Conservation (phyloP, 345 rosid species). For the Moringa oleifera region DNA sequence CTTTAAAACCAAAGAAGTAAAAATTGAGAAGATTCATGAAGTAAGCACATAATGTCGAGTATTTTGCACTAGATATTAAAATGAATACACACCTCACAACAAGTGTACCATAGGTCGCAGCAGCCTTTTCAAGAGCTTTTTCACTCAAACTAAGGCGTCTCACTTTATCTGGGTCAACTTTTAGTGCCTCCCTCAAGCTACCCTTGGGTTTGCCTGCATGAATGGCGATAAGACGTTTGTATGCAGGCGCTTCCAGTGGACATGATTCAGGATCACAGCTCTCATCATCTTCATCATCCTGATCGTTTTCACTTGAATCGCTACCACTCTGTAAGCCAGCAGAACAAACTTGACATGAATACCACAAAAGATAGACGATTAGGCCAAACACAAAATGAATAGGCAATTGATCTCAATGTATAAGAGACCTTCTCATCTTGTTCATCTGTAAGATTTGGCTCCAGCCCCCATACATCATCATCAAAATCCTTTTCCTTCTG, state of each 20-base stretch:
- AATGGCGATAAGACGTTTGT: conserved; percentile 28
- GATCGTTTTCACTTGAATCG: conserved; percentile 15
- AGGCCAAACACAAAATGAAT: conserved; percentile 5
- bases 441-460: conserved; percentile 33
- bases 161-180: conserved; percentile 28
- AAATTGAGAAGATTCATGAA: neutral
- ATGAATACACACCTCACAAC: conserved; percentile 23
- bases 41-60: neutral
- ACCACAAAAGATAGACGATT: neutral
- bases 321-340: conserved; percentile 16
- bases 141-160: conserved; percentile 34
- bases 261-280: conserved; percentile 17
- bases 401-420: neutral
- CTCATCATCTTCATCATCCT: conserved; percentile 22
- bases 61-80: conserved; percentile 1
- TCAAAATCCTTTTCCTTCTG: conserved; percentile 41
- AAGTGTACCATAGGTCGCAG: conserved; percentile 22
- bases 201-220: conserved; percentile 36
- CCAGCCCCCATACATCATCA: conserved; percentile 47
- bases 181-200: conserved; percentile 24
- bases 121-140: conserved; percentile 36
- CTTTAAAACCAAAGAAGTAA: neutral
- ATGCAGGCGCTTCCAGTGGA: conserved; percentile 25
- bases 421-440: conserved; percentile 32
- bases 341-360: neutral